Evolutionary conservation across 1,284 basidiomycete species (phyloP), one percentile per base, ranked within the genome.

Genomic region (Marasmius sp.): DNA sequence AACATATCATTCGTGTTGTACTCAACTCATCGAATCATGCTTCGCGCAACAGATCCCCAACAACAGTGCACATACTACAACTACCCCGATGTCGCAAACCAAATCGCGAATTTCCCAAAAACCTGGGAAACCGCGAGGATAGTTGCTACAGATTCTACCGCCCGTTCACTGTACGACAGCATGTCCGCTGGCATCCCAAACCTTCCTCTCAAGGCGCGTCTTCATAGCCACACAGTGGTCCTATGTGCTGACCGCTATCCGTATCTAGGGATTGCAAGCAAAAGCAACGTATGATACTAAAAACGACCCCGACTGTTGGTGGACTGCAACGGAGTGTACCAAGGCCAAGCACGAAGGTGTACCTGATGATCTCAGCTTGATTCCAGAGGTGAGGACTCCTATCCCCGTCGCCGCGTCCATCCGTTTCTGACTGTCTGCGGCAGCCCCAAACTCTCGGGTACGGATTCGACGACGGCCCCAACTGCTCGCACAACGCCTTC

Each of bases 381-480:
- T 88, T 66, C 88, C 90, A 8, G 86, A 91, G 73, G 82, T 82
- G 34, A 45, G 68, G 41, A 10, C 34, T 8, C 7, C 39, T 59
- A 12, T 14, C 27, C 45, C 8, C 20, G 8, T 48, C 18, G 18
- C 16, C 20, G 36, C 18, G 36, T 33, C n/a, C n/a, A 20, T 47
- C n/a, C 34, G 36, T 43, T 33, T 7, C 16, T 9, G 34, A 39
- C 5, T 27, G 16, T 45, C 41, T 33, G 6, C 51, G 50, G 27
- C 57, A 83, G 80, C 87, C 88, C 66, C 74, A 78, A 63, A 87
- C 87, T 33, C 83, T 89, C 62, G 88, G 79, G 57, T 85, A 82
- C 63, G 81, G 79, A 2, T 89, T 88, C 68, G 88, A 89, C 66
- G 87, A 89, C 65, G 88, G 88, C 4, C 93, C 93, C 9, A 91